A percentile compares a stretch with the other conserved stretches of the same genome.
These are phyloP conservation scores for Metschnikowia reukaufii DNA, from an alignment of 805 yeast species.

Conservation along the genomic window DNA sequence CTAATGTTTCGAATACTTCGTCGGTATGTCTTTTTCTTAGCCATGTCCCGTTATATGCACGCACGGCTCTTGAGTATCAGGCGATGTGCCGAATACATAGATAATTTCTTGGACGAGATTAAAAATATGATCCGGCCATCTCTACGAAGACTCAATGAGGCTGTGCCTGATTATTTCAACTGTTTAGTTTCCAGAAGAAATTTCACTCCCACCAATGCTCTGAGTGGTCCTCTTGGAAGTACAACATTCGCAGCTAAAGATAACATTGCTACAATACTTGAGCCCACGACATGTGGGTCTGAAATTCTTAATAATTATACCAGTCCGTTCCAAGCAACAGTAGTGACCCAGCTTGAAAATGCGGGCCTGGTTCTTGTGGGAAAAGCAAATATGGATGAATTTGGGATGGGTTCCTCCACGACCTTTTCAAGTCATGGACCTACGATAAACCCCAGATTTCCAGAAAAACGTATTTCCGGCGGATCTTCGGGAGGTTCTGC, in stretches of 20 bases:
- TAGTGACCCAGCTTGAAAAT: constrained; percentile 50
- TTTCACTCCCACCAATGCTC: not conserved
- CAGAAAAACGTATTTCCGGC: constrained; percentile 51
- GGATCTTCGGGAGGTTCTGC: constrained; percentile 98
- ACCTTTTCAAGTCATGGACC: constrained; percentile 58
- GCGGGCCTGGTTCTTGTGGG: constrained; percentile 63
- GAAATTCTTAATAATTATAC: constrained; percentile 53
- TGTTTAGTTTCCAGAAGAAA: constrained; percentile 10
- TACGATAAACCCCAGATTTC: constrained; percentile 48
- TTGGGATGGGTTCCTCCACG: constrained; percentile 92
- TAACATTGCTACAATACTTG: constrained; percentile 63
- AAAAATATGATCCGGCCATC: constrained; percentile 6
- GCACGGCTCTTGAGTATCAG: not conserved
- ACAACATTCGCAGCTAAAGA: constrained; percentile 56
- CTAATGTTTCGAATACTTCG: not conserved
- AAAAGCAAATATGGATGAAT: constrained; percentile 91
- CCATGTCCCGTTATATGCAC: not conserved
- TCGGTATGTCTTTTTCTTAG: not conserved
- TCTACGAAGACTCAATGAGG: constrained; percentile 3
- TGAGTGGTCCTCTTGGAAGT: constrained; percentile 4
- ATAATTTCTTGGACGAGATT: not conserved
- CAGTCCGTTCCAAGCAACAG: constrained; percentile 85
- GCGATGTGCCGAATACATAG: not conserved
- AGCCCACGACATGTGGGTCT: constrained; percentile 82
- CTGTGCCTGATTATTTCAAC: constrained; percentile 15